A percentile compares a stretch with the other conserved stretches of the same genome.
These are phyloP conservation scores for Zygoascus sp. DNA, from an alignment of 1,139 yeast genomes.

Conservation along the genomic window DNA sequence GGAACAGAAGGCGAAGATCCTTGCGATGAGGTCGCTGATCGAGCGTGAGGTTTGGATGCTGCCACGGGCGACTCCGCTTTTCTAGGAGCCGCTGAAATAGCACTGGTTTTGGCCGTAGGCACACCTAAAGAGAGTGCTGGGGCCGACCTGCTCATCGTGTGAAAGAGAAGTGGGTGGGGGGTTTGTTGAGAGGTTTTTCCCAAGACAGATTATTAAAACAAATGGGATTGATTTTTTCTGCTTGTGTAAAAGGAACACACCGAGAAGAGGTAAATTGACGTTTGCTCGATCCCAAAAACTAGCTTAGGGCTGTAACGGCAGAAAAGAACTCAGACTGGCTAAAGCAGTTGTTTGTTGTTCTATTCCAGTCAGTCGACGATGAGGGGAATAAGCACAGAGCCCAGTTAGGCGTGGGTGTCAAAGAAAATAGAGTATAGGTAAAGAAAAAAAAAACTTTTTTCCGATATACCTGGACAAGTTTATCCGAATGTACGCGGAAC, in stretches of 20 bases:
- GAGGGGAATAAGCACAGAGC: too few relatives aligned
- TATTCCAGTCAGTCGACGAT: too few relatives aligned
- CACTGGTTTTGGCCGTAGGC: not conserved
- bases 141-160: slow-evolving; percentile 3
- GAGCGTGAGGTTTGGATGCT: not conserved
- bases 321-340: too few relatives aligned
- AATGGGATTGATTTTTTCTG: too few relatives aligned
- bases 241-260: too few relatives aligned
- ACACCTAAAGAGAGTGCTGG: slow-evolving; percentile 11
- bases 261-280: too few relatives aligned
- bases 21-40: not conserved
- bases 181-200: not conserved
- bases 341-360: too few relatives aligned
- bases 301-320: too few relatives aligned
- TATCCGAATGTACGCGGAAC: not conserved
- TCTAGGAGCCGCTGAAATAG: not conserved
- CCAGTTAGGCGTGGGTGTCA: too few relatives aligned
- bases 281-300: too few relatives aligned
- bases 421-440: not conserved
- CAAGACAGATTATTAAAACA: too few relatives aligned
- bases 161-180: too few relatives aligned
- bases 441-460: not conserved
- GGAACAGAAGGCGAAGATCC: not conserved
- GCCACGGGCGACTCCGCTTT: not conserved
- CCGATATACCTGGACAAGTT: not conserved